Percentiles rank a stretch among this genome's conserved stretches.
These are phyloP conservation scores for Cucurbita pepo DNA, from an alignment of 306 rosid species.

Conservation along the genomic window DNA sequence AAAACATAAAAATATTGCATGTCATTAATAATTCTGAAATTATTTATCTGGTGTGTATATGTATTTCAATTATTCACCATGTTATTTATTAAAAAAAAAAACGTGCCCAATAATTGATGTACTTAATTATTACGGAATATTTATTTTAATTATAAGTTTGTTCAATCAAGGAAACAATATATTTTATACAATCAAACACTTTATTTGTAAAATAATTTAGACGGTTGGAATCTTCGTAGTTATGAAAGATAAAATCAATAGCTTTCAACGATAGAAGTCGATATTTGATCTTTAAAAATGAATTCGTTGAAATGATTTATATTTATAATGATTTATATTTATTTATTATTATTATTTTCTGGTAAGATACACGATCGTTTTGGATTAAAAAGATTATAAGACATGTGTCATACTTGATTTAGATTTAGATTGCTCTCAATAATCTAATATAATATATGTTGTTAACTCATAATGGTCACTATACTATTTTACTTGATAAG, in stretches of 20 bases:
- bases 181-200: neutral
- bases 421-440: neutral
- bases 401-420: neutral
- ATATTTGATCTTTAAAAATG: neutral
- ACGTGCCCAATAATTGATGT: too few species aligned
- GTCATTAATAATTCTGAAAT: too few species aligned
- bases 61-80: neutral
- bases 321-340: too few species aligned
- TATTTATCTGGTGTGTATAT: too few species aligned
- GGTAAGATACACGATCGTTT: rapidly evolving
- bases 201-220: neutral
- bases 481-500: too few species aligned
- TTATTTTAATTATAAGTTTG: neutral
- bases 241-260: neutral
- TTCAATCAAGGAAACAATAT: neutral
- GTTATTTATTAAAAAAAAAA: neutral
- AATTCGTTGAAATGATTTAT: too few species aligned
- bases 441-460: too few species aligned
- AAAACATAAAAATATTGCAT: too few species aligned
- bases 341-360: too few species aligned
- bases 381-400: too few species aligned
- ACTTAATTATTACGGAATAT: neutral
- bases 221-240: neutral
- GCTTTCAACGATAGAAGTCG: neutral
- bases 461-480: neutral